Evolutionary conservation across 441 rosid species (phyloP).

Genomic region (Eutrema salsugineum): DNA sequence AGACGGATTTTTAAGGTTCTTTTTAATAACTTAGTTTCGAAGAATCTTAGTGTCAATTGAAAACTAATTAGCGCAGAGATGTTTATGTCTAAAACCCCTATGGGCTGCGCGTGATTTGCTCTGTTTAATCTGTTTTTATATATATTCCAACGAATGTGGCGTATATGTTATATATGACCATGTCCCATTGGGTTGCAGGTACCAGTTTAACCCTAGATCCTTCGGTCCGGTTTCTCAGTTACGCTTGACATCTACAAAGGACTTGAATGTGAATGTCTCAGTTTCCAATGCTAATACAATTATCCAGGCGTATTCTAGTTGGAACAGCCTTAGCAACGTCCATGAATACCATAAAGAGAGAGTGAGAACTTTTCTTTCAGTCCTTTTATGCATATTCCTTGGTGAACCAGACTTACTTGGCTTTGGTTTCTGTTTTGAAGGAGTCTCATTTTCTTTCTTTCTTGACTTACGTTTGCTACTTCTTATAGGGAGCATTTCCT

Average conservation of each 20-base stretch:
- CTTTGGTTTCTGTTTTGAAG: conserved; percentile 13
- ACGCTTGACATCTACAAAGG: conserved; percentile 72
- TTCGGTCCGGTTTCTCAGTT: conserved; percentile 84
- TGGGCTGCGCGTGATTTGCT: background rate
- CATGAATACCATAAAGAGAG: conserved; percentile 47
- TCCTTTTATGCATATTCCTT: conserved; percentile 2
- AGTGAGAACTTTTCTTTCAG: conserved; percentile 39
- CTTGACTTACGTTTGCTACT: conserved; percentile 13
- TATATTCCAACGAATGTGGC: background rate
- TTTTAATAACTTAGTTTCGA: background rate
- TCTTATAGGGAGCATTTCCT: conserved; percentile 55
- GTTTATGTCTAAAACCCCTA: background rate
- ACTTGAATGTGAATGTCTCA: conserved; percentile 84
- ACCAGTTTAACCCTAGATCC: conserved; percentile 73
- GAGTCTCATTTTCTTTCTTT: conserved; percentile 8
- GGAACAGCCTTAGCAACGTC: conserved; percentile 74
- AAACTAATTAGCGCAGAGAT: background rate
- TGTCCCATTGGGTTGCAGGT: conserved; percentile 51
- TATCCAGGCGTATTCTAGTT: conserved; percentile 97
- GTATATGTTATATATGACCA: conserved; percentile 18
- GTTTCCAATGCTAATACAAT: conserved; percentile 89
- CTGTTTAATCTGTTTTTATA: background rate
- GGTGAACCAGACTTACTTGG: conserved; percentile 6
- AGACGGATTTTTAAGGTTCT: conserved; percentile 74
- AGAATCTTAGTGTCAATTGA: background rate